Evolutionary conservation across 371 early-diverging fungal species (phyloP).

Genomic region (Ordospora pajunii): DNA sequence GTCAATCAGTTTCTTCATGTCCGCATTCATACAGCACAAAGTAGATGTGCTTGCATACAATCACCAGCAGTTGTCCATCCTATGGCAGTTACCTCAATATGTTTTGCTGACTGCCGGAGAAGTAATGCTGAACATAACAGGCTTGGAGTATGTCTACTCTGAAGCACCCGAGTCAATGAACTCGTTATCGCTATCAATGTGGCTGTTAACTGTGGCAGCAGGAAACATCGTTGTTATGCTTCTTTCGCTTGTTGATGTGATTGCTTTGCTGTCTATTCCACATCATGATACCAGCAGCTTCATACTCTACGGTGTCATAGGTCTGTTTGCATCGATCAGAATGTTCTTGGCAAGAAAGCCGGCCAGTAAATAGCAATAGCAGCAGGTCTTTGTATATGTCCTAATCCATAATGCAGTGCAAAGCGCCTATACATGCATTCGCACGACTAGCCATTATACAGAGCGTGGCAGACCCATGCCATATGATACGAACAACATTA

Average conservation of each 20-base stretch:
- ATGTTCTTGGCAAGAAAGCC: slow-evolving; percentile 1
- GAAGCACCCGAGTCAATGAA: slow-evolving; percentile 48
- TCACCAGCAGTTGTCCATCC: slow-evolving; percentile 40
- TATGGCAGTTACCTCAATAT: slow-evolving; percentile 65
- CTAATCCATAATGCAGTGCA: too few species aligned
- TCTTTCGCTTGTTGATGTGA: neutral
- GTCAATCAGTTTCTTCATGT: slow-evolving; percentile 43
- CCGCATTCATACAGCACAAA: slow-evolving; percentile 58
- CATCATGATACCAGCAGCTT: slow-evolving; percentile 13
- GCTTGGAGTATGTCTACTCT: slow-evolving; percentile 65
- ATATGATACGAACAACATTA: slow-evolving; percentile 7
- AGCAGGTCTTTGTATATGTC: too few species aligned
- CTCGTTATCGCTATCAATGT: slow-evolving; percentile 50
- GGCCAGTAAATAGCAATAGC: neutral
- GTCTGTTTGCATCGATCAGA: neutral
- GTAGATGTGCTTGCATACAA: slow-evolving; percentile 55
- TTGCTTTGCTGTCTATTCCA: neutral
- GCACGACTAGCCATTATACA: too few species aligned
- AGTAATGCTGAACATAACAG: slow-evolving; percentile 64
- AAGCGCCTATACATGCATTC: too few species aligned
- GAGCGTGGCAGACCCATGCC: too few species aligned
- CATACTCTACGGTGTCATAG: neutral
- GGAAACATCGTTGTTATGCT: slow-evolving; percentile 61
- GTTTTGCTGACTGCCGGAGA: slow-evolving; percentile 65
- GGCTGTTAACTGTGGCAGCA: slow-evolving; percentile 60